Evolutionary conservation across 2,329 filamentous ascomycete genomes (phyloP).

Genomic region (Colletotrichum cordylinicola): DNA sequence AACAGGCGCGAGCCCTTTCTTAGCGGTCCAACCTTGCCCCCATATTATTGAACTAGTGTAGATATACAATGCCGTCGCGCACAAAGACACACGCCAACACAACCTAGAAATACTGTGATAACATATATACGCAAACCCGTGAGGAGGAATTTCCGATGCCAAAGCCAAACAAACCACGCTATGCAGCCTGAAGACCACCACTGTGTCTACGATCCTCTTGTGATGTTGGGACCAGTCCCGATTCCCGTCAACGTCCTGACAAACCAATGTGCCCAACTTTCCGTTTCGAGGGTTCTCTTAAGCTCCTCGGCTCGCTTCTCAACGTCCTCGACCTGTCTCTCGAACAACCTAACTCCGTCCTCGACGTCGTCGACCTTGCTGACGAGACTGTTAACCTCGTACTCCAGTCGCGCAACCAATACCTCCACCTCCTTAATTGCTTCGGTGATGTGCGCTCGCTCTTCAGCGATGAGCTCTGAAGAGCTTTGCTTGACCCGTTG

Average conservation of each 20-base stretch:
- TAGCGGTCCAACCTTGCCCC: neutral
- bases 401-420: constrained; percentile 85
- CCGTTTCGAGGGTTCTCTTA: constrained; percentile 66
- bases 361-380: constrained; percentile 88
- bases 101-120: neutral
- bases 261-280: constrained; percentile 70
- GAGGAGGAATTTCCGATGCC: constrained; percentile 12
- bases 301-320: constrained; percentile 69
- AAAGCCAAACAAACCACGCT: constrained; percentile 8
- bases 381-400: constrained; percentile 83
- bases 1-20: neutral
- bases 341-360: constrained; percentile 80
- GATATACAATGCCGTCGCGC: neutral
- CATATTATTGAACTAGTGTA: neutral
- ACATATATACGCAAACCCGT: neutral
- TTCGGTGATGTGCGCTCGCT: constrained; percentile 73
- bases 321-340: constrained; percentile 76
- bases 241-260: constrained; percentile 66
- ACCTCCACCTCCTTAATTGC: constrained; percentile 80
- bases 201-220: constrained; percentile 28
- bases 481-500: constrained; percentile 71
- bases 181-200: constrained; percentile 11
- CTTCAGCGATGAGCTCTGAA: constrained; percentile 71
- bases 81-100: neutral
- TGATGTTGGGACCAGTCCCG: constrained; percentile 64